Base-by-base conservation (phyloP, 23 red algal species). In the Gracilaria vermiculophylla region DNA sequence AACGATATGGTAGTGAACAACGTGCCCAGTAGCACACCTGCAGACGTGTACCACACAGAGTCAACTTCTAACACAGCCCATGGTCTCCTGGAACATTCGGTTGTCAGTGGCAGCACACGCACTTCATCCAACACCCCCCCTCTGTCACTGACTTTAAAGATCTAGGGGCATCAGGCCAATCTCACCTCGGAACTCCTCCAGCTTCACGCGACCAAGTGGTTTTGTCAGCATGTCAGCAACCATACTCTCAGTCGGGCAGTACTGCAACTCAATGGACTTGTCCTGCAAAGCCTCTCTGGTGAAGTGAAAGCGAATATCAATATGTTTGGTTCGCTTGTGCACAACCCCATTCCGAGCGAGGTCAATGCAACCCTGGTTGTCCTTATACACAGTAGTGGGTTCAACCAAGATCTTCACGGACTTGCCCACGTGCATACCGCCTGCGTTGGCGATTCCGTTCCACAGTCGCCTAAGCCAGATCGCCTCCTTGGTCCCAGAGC, bases 401-500 rank as follows among this genome's bases (percentile, higher is more conserved):
- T 66, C 61, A 66, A 66, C 10, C 61, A 66, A 12, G 3, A 60
- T 21, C 55, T 60, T 60, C n/a, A 60, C 55, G 7, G 55, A 60
- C 55, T 60, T 29, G 4, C n/a, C 55, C 25, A 60, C 55, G 12
- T 47, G 5, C 12, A 47, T 8, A 47, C 43, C 43, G 12, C 6
- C 12, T 62, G 1, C 77, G 28, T 34, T 61, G 25, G 12, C 2
- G 19, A 81, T 61, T 16, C 49, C 77, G 17, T 19, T 58, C 52
- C 77, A 81, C 5, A 81, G 44, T 37, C 0, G 14, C 23, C 77
- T 58, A 21, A 81, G 51, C 77, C 77, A 81, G 28, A 81, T 81
- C n/a, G 53, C 51, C 52, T 81, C 77, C 51, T 56, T 57, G 8
- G 44, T 29, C 32, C 75, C 75, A 35, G 10, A 55, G 23, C 75